phyloP scores from a whole-genome alignment of 1,284 basidiomycete genomes.

The Phellopilus nigrolimitatus region DNA sequence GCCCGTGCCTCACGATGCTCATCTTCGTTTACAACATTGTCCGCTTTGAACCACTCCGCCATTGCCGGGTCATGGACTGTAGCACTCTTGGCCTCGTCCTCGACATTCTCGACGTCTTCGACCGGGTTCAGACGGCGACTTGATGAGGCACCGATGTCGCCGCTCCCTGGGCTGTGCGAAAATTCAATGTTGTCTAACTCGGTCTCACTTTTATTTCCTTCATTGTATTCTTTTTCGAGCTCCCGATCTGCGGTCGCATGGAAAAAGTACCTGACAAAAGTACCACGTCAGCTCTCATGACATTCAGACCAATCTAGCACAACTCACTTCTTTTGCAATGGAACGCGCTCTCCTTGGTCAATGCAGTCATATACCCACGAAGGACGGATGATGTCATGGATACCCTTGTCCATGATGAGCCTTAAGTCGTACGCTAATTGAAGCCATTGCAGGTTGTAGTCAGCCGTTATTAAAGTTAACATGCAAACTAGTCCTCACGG shows the following conservation, averaged over 20 bases:
- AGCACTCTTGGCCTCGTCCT: constrained; percentile 23
- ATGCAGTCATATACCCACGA: constrained; percentile 82
- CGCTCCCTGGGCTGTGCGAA: background rate
- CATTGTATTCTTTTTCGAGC: constrained; percentile 28
- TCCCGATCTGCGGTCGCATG: constrained; percentile 46
- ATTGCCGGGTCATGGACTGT: constrained; percentile 29
- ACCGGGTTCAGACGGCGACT: no score
- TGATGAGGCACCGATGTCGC: background rate
- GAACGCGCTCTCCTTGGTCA: constrained; percentile 45
- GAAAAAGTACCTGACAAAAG: constrained; percentile 61
- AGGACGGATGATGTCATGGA: constrained; percentile 70
- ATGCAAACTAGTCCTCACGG: constrained; percentile 34
- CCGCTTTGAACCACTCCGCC: constrained; percentile 63
- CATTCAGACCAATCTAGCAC: background rate
- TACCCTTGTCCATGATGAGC: constrained; percentile 57
- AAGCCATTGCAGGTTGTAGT: background rate
- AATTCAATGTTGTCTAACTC: background rate
- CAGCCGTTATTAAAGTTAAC: background rate
- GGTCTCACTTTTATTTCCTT: constrained; percentile 28
- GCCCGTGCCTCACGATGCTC: constrained; percentile 24
- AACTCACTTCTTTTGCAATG: constrained; percentile 63
- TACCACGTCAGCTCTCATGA: background rate
- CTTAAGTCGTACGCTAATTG: constrained; percentile 60
- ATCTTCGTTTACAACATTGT: constrained; percentile 18
- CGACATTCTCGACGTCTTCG: no score